Conservation (phyloP, 1,284 basidiomycete genomes). For the Cryptococcus sp. region DNA sequence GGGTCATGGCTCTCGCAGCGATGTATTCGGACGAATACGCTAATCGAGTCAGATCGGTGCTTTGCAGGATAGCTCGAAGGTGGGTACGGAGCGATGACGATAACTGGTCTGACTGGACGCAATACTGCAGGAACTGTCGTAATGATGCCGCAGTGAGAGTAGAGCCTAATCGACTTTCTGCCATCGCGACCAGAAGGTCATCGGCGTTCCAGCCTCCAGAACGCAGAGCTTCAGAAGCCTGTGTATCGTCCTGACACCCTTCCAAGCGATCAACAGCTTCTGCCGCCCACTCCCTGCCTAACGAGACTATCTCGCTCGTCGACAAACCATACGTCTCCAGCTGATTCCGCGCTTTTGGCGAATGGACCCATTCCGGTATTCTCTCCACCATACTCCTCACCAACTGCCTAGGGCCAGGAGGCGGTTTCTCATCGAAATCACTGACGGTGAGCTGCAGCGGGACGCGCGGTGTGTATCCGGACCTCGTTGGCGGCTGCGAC, state of each 20-base stretch:
- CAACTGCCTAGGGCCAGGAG: conserved; percentile 15
- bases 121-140: conserved; percentile 31
- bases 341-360: conserved; percentile 24
- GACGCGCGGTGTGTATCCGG: background rate
- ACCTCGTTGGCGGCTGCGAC: too few relatives aligned
- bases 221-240: conserved; percentile 15
- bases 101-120: conserved; percentile 1
- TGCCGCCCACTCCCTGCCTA: conserved; percentile 16
- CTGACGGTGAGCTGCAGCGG: conserved; percentile 12
- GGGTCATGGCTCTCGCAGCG: conserved; percentile 58
- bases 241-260: conserved; percentile 4
- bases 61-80: conserved; percentile 42
- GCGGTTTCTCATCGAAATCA: conserved; percentile 21
- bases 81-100: conserved; percentile 21
- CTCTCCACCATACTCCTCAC: conserved; percentile 23
- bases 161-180: conserved; percentile 23
- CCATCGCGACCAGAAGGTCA: conserved; percentile 29
- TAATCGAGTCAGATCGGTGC: conserved; percentile 52
- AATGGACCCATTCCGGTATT: conserved; percentile 32
- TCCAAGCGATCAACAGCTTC: conserved; percentile 7
- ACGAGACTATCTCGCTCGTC: background rate
- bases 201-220: conserved; percentile 32
- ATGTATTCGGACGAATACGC: conserved; percentile 43
- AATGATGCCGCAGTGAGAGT: conserved; percentile 37
- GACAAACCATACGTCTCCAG: conserved; percentile 34